These are phyloP conservation scores for Hypoxylon fuscum DNA, from an alignment of 495 filamentous ascomycete species.

Conservation along the genomic window DNA sequence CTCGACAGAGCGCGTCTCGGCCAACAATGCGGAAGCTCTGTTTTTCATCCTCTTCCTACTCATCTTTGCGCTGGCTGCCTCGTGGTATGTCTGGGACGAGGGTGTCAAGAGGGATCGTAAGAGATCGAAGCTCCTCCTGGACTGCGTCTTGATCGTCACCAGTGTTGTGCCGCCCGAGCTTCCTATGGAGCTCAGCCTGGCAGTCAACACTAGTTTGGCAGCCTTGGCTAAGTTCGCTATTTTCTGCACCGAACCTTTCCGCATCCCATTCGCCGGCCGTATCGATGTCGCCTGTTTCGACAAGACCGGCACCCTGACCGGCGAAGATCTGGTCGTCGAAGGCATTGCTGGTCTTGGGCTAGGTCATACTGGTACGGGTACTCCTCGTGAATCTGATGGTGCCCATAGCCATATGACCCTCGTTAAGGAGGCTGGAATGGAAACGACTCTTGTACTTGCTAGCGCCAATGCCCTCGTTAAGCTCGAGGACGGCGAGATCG, in stretches of 20 bases:
- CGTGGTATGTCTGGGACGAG: constrained; percentile 99
- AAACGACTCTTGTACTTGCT: constrained; percentile 93
- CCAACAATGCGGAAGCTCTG: constrained; percentile 93
- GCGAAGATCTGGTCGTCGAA: constrained; percentile 96
- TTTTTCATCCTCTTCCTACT: constrained; percentile 97
- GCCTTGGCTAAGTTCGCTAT: constrained; percentile 94
- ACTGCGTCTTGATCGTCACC: constrained; percentile 97
- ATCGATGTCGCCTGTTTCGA: constrained; percentile 98
- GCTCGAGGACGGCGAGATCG: constrained; percentile 95
- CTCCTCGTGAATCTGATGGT: constrained; percentile 73
- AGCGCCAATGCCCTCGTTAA: constrained; percentile 96
- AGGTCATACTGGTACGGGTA: constrained; percentile 69
- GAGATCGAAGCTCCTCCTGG: constrained; percentile 94
- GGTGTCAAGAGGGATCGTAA: constrained; percentile 93
- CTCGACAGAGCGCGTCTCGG: constrained; percentile 97
- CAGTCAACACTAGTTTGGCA: constrained; percentile 98
- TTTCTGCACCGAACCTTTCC: constrained; percentile 98
- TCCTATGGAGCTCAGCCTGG: constrained; percentile 96
- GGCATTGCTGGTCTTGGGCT: constrained; percentile 91
- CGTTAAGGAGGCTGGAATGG: constrained; percentile 69
- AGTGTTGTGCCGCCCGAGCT: constrained; percentile 97
- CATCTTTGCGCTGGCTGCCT: constrained; percentile 94
- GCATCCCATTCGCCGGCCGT: constrained; percentile 96
- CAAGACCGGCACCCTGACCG: constrained; percentile 97
- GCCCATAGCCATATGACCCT: constrained; percentile 77